A percentile compares a stretch with the other conserved stretches of the same genome.
Conservation (phyloP, 2,329 filamentous ascomycete genomes). For the Lasiodiplodia sp. region DNA sequence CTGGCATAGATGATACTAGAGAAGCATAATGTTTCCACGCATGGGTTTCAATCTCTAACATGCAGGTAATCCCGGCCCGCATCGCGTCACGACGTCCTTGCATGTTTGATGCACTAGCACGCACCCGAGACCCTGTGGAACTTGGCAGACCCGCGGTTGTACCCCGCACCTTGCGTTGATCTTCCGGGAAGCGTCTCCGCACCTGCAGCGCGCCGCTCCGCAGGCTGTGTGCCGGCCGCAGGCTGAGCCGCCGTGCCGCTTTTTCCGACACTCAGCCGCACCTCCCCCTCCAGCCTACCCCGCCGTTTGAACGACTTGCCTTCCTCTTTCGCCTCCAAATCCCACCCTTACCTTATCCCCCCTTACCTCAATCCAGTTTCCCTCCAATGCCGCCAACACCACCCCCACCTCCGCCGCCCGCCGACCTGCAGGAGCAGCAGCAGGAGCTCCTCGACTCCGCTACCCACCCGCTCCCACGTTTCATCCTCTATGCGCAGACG, state of each 20-base stretch:
- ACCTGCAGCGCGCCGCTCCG: not conserved
- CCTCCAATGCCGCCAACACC: slow-evolving; percentile 37
- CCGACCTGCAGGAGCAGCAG: not conserved
- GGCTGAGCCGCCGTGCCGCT: not conserved
- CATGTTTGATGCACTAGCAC: not conserved
- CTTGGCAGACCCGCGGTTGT: not conserved
- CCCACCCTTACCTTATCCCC: not conserved
- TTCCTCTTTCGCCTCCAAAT: not conserved
- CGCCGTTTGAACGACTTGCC: not conserved
- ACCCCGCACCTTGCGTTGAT: not conserved
- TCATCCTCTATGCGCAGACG: slow-evolving; percentile 71
- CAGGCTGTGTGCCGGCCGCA: not conserved
- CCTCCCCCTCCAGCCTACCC: not conserved
- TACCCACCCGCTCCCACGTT: slow-evolving; percentile 39
- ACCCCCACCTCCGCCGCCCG: slow-evolving; percentile 32
- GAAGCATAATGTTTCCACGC: not conserved
- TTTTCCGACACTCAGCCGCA: slow-evolving; percentile 2
- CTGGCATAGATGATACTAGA: not conserved
- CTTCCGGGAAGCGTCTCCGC: not conserved
- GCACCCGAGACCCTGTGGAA: not conserved
- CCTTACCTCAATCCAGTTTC: too few relatives aligned
- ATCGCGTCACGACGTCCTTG: not conserved
- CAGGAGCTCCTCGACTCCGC: slow-evolving; percentile 24
- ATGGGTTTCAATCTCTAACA: not conserved
- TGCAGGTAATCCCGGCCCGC: not conserved